Base-by-base conservation (phyloP, 306 rosid species). In the Dalbergia oliveri region DNA sequence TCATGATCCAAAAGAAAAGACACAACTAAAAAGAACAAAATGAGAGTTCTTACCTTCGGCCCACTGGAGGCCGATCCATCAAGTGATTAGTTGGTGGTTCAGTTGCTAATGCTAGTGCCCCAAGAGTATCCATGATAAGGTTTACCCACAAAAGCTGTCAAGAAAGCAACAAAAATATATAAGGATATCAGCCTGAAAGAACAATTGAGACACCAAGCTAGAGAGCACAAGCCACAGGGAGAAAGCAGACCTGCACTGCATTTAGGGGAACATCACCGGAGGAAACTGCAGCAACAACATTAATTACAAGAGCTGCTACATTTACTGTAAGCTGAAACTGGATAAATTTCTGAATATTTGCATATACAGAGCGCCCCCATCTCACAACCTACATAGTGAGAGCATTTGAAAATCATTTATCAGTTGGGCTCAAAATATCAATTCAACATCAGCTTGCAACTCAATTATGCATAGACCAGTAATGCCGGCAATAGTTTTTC, bases 361-460 rank as follows among this genome's bases (percentile, higher is more conserved):
- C 99, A 89, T 90, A 96, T 16, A 96, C 99, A 59, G 99, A 93
- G 37, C 99, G 93, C 18, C 99, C 98, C 99, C 99, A 96, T 85
- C 98, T 85, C 49, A 96, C 99, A 84, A 93, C 99, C 99, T 96
- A 80, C 71, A 90, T 44, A 44, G 16, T 19, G 11, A 5, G 31
- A 79, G 43, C 76, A 74, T 15, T 35, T 15, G 18, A 53, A 57
- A 31, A 34, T 50, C 59, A 75, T 8, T 18, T 18, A 11, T 43
- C 54, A 75, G 35, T 15, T 49, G 67, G 19, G 44, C 69, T 56
- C 51, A 59, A 79, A 50, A 45, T 41, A 75, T 34, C 72, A 41
- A 18, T 60, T 37, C 50, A 78, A 45, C 41, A 35, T 33, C 82
- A 63, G 60, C 45, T 34, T 47, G 49, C 21, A 63, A 31, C 33